phyloP scores from a whole-genome alignment of 169 alveolate genomes.

The Cyclospora cayetanensis region DNA sequence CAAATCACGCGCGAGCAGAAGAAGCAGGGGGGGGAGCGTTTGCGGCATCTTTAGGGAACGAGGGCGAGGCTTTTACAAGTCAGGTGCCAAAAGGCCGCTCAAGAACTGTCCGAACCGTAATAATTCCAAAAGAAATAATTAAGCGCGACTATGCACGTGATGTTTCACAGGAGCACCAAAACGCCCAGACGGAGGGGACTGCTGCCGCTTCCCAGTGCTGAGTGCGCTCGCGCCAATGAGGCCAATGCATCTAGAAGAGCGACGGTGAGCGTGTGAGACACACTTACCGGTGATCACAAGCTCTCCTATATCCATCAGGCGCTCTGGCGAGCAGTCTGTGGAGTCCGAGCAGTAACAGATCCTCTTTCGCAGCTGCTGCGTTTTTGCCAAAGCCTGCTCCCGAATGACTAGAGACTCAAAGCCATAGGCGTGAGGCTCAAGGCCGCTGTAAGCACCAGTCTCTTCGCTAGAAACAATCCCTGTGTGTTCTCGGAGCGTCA shows the following conservation, averaged over 20 bases:
- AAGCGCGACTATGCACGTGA: background rate
- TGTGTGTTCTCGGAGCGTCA: background rate
- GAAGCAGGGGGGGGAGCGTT: background rate
- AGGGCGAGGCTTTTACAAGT: background rate
- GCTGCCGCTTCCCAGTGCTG: background rate
- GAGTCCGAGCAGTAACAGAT: constrained; percentile 63
- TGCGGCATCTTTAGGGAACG: background rate
- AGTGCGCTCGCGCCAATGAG: background rate
- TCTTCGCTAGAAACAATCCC: background rate
- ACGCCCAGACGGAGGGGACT: background rate
- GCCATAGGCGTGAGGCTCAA: background rate
- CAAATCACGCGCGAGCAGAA: background rate
- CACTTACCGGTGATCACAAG: constrained; percentile 49
- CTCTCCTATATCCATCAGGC: constrained; percentile 40
- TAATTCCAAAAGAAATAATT: background rate
- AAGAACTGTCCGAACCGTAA: too few relatives aligned
- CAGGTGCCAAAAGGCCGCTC: background rate
- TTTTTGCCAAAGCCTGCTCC: background rate
- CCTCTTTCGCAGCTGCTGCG: background rate
- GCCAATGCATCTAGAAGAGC: background rate
- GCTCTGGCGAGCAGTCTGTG: constrained; percentile 46
- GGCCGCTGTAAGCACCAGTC: background rate
- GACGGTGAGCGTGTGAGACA: background rate
- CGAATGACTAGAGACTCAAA: constrained; percentile 25
- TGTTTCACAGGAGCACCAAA: background rate